phyloP scores from a whole-genome alignment of 208 protist genomes.

The Leishmania tropica region DNA sequence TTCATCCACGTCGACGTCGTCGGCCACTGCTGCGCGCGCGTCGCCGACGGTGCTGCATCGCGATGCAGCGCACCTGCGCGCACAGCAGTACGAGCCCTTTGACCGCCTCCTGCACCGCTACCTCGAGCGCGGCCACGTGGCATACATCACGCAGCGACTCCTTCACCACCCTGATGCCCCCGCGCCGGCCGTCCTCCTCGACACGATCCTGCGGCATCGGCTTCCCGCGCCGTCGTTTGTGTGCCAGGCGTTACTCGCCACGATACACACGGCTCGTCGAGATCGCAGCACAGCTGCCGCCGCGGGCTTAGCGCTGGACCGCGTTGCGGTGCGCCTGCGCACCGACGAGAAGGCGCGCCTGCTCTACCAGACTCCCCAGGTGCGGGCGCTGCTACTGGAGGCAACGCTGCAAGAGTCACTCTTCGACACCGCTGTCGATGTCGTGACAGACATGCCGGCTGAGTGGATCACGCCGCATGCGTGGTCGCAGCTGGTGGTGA shows the following conservation, averaged over 20 bases:
- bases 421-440: conserved; percentile 44
- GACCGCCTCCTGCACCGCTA: conserved; percentile 54
- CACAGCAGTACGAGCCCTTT: conserved; percentile 63
- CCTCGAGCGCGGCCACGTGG: conserved; percentile 55
- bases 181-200: conserved; percentile 54
- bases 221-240: conserved; percentile 54
- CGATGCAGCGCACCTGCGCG: conserved; percentile 23
- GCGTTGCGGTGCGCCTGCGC: conserved; percentile 17
- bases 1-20: not conserved
- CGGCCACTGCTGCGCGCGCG: not conserved
- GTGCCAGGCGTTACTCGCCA: conserved; percentile 39
- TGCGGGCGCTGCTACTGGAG: conserved; percentile 60
- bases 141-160: conserved; percentile 34
- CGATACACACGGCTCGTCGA: conserved; percentile 14
- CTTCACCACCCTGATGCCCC: conserved; percentile 70
- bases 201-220: conserved; percentile 50
- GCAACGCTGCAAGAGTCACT: conserved; percentile 44
- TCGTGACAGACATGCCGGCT: conserved; percentile 46
- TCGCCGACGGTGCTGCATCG: conserved; percentile 13
- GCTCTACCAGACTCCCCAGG: conserved; percentile 43
- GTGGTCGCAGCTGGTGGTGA: conserved; percentile 54
- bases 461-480: conserved; percentile 57
- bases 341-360: conserved; percentile 3
- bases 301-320: conserved; percentile 22
- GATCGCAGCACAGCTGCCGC: conserved; percentile 18